A percentile compares a stretch with the other conserved stretches of the same genome.
Conservation (phyloP, 1,284 basidiomycete species). For the Malassezia vespertilionis region DNA sequence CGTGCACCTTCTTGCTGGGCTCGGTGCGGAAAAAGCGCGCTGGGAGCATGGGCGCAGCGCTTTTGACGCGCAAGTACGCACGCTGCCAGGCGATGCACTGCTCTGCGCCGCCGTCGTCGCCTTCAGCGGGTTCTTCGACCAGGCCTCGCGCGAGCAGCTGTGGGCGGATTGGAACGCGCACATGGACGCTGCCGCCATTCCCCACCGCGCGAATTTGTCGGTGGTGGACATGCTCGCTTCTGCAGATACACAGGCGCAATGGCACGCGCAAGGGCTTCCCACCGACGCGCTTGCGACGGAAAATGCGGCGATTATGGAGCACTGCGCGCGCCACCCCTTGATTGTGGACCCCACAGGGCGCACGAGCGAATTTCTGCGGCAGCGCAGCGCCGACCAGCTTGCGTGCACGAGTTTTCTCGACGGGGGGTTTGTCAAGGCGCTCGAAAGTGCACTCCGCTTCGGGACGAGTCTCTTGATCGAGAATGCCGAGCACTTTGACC, state of each 20-base stretch:
- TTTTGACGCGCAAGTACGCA: constrained; percentile 97
- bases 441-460: constrained; percentile 97
- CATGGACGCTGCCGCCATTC: constrained; percentile 75
- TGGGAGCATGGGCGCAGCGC: constrained; percentile 93
- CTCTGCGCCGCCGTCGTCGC: constrained; percentile 93
- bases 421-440: constrained; percentile 92
- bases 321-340: constrained; percentile 93
- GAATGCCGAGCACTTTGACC: constrained; percentile 94
- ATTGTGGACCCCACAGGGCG: constrained; percentile 99
- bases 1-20: constrained; percentile 83
- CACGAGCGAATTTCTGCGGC: constrained; percentile 82
- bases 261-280: constrained; percentile 89
- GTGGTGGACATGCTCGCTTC: constrained; percentile 93
- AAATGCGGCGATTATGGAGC: constrained; percentile 91
- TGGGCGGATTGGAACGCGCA: constrained; percentile 90
- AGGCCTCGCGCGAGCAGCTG: constrained; percentile 92
- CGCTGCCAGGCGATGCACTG: constrained; percentile 91
- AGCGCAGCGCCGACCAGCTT: constrained; percentile 88
- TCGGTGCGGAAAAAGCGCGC: constrained; percentile 84
- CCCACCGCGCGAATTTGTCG: constrained; percentile 82
- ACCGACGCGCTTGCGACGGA: constrained; percentile 91
- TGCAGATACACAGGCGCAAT: constrained; percentile 86
- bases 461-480: constrained; percentile 94
- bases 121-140: constrained; percentile 97
- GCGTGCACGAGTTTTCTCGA: constrained; percentile 97